Evolutionary conservation across 2,329 filamentous ascomycete species (phyloP).

Genomic region (Bisporella sp.): DNA sequence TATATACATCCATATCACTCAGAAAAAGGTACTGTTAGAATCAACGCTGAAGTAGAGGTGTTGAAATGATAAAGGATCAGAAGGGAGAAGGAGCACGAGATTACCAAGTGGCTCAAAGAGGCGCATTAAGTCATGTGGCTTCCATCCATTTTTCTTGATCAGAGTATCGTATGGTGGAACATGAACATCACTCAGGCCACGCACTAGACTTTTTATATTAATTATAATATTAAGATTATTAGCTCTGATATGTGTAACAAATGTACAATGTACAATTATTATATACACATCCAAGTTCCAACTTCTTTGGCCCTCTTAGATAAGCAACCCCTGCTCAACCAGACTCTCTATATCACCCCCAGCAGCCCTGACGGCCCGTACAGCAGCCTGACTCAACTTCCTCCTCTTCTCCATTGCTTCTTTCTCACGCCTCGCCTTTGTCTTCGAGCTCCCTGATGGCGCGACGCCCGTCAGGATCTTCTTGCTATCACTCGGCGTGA

Average conservation of each 20-base stretch:
- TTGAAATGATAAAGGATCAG: too few species aligned
- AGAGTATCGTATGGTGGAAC: too few species aligned
- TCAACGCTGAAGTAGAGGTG: too few species aligned
- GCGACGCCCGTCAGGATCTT: constrained; percentile 85
- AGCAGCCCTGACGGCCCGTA: constrained; percentile 61
- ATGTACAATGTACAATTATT: background rate
- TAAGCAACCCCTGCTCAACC: constrained; percentile 42
- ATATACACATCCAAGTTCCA: background rate
- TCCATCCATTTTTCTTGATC: too few species aligned
- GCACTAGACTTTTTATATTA: too few species aligned
- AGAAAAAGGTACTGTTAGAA: too few species aligned
- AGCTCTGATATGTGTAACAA: background rate
- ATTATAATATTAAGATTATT: background rate
- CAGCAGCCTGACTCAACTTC: constrained; percentile 59
- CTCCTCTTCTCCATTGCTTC: constrained; percentile 74
- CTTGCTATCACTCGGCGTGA: constrained; percentile 70
- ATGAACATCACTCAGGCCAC: too few species aligned
- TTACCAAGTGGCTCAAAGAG: too few species aligned
- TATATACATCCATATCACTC: too few species aligned
- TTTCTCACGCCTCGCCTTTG: constrained; percentile 84
- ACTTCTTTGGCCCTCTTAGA: constrained; percentile 20
- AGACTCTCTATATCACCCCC: constrained; percentile 58
- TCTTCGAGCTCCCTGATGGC: constrained; percentile 86
- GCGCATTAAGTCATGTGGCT: too few species aligned
- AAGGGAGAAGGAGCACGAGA: too few species aligned